Base-by-base conservation (phyloP, 2,329 filamentous ascomycete genomes). In the Clarireedia monteithiana region DNA sequence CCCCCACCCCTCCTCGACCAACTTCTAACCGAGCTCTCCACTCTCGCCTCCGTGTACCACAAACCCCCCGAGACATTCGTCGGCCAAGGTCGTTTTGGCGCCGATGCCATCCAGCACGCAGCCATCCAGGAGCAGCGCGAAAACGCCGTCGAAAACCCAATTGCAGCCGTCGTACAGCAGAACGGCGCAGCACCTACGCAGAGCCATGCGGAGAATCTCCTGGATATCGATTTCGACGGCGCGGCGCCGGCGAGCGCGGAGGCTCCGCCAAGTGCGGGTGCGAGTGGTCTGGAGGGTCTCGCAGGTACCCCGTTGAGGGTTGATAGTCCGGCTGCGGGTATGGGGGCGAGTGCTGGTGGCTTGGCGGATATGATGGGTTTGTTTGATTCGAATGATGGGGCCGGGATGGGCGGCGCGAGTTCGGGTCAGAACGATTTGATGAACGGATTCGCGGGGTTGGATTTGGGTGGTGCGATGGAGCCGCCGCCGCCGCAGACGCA, bases 51-150 rank as follows among this genome's bases (percentile, higher is more conserved):
- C 1, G 94, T 99, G 23, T 99, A 99, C 74, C 94, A 99, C 81
- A 97, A 96, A 75, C 91, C 91, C 7, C 91, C 94, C 46, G 90
- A 95, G 79, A 91, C 92, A n/a, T 99, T 99, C 72, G 86, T 99
- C 57, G 94, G 94, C 64, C 91, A 95, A 73, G 94, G 94, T 44
- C 85, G 92, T 46, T 96, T 89, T 64, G 94, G 92, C 39, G 91
- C 94, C 49, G 91, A 96, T 71, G 91, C 89, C 59, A 90, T 99
- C 67, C 94, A 97, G 73, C 86, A 88, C 63, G 92, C 92, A 50
- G 94, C 94, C 59, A 96, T 99, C 69, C 91, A 96, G 75, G 94
- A 99, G 75, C 91, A 96, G 76, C 83, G 88, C 62, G 85, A 97
- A 72, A 90, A 96, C 66, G 89, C 89, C 1, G 88, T 85, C 60